These are phyloP conservation scores for Yamadazyma nakazawae DNA, from an alignment of 805 yeast species.

Conservation along the genomic window DNA sequence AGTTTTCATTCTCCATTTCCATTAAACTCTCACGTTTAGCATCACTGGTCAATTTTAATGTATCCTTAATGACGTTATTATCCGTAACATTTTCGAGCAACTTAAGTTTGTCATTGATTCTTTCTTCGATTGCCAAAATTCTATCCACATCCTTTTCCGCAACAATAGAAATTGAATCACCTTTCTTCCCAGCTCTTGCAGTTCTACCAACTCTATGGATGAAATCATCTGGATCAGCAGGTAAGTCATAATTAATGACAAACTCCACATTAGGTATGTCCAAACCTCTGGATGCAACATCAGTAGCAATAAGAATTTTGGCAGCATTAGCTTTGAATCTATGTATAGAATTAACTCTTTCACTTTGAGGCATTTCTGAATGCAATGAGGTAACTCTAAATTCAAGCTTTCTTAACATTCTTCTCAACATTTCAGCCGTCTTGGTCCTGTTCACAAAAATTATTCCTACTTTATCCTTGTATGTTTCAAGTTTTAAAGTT, in stretches of 20 bases:
- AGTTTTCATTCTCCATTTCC: slow-evolving; percentile 90
- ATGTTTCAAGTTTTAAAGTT: slow-evolving; percentile 59
- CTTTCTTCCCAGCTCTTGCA: slow-evolving; percentile 93
- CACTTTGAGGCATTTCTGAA: slow-evolving; percentile 91
- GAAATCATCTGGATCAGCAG: slow-evolving; percentile 94
- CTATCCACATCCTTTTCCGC: slow-evolving; percentile 83
- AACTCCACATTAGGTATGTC: slow-evolving; percentile 92
- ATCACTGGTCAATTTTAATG: slow-evolving; percentile 64
- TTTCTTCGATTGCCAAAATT: slow-evolving; percentile 79
- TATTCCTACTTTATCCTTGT: slow-evolving; percentile 66
- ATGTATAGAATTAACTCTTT: slow-evolving; percentile 86
- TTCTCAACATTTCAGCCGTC: slow-evolving; percentile 83
- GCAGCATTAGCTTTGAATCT: slow-evolving; percentile 95
- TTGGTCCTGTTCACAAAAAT: slow-evolving; percentile 88
- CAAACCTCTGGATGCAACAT: slow-evolving; percentile 95
- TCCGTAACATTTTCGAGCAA: slow-evolving; percentile 70
- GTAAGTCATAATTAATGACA: slow-evolving; percentile 88
- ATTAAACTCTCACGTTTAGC: slow-evolving; percentile 89
- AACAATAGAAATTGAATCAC: slow-evolving; percentile 78
- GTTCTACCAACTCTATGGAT: slow-evolving; percentile 98
- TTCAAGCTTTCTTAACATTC: slow-evolving; percentile 70
- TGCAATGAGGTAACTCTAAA: slow-evolving; percentile 86
- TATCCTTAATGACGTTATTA: slow-evolving; percentile 68
- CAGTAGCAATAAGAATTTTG: slow-evolving; percentile 88
- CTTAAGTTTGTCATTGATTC: slow-evolving; percentile 79